phyloP scores from a whole-genome alignment of 73 alveolate species.

The Paramecium sonneborni region DNA sequence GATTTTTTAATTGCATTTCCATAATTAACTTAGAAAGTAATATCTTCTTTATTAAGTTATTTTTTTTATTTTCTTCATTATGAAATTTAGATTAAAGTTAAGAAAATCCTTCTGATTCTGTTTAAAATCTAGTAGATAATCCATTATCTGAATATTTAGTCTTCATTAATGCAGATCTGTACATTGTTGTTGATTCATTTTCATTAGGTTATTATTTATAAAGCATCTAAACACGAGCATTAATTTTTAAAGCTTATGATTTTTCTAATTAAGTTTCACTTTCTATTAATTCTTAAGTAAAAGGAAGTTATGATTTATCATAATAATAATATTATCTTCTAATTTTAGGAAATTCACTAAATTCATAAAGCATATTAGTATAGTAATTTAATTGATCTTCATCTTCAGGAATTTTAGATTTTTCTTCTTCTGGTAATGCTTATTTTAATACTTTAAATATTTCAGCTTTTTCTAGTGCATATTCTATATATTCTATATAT shows the following conservation, averaged over 20 bases:
- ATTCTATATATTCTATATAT: neutral
- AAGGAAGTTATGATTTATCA: neutral
- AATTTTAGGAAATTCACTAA: neutral
- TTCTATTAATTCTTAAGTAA: neutral
- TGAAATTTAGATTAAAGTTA: neutral
- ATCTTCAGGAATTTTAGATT: neutral
- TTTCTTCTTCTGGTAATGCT: neutral
- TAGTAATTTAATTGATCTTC: neutral
- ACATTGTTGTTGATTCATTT: neutral
- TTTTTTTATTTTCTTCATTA: neutral
- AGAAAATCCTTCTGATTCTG: neutral
- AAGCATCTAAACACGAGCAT: neutral
- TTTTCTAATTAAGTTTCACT: conserved; percentile 11
- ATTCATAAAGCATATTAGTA: neutral
- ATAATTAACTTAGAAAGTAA: neutral
- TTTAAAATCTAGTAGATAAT: conserved; percentile 1
- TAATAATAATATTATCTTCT: neutral
- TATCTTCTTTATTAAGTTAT: neutral
- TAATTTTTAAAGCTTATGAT: neutral
- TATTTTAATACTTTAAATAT: neutral
- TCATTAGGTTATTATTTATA: neutral
- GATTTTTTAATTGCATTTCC: neutral
- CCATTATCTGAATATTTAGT: conserved; percentile 8
- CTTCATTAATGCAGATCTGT: neutral
- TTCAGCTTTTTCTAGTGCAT: neutral